These are phyloP conservation scores for Globisporangium polare DNA, from an alignment of 352 stramenopile species.

Conservation along the genomic window DNA sequence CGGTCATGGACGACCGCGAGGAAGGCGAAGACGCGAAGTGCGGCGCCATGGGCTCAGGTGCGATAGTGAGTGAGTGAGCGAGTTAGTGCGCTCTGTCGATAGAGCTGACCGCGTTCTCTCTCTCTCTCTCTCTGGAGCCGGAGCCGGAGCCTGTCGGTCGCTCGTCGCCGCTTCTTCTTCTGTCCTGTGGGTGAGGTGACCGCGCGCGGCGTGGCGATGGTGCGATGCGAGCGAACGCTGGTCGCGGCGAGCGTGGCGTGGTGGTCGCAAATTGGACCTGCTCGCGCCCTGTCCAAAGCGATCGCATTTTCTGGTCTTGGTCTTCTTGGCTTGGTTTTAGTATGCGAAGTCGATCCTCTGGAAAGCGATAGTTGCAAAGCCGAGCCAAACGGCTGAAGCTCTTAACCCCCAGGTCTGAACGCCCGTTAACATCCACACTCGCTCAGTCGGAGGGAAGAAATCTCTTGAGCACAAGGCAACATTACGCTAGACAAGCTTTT, in stretches of 20 bases:
- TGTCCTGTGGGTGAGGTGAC: too few relatives aligned
- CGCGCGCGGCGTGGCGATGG: not conserved
- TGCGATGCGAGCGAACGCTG: not conserved
- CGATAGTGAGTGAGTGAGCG: not conserved
- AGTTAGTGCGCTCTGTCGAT: too few relatives aligned
- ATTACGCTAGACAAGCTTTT: too few relatives aligned
- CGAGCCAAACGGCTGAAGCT: too few relatives aligned
- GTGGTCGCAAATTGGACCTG: not conserved
- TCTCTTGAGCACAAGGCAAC: too few relatives aligned
- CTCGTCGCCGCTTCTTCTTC: not conserved
- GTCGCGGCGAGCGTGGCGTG: not conserved
- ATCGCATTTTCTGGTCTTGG: not conserved
- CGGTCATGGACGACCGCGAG: constrained; percentile 8
- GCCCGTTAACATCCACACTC: too few relatives aligned
- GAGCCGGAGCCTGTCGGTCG: not conserved
- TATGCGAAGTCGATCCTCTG: not conserved
- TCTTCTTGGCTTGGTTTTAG: not conserved
- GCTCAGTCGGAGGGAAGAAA: too few relatives aligned
- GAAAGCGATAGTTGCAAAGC: too few relatives aligned
- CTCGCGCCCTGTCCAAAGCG: not conserved
- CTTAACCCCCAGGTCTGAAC: too few relatives aligned
- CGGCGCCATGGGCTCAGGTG: constrained; percentile 9
- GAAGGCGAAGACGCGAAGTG: constrained; percentile 16
- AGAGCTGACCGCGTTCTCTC: too few relatives aligned
- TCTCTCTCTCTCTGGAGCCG: not conserved